Evolutionary conservation across 1,284 basidiomycete genomes (phyloP), one percentile per base, ranked within the genome.

Genomic region (Leucoagaricus sp.): DNA sequence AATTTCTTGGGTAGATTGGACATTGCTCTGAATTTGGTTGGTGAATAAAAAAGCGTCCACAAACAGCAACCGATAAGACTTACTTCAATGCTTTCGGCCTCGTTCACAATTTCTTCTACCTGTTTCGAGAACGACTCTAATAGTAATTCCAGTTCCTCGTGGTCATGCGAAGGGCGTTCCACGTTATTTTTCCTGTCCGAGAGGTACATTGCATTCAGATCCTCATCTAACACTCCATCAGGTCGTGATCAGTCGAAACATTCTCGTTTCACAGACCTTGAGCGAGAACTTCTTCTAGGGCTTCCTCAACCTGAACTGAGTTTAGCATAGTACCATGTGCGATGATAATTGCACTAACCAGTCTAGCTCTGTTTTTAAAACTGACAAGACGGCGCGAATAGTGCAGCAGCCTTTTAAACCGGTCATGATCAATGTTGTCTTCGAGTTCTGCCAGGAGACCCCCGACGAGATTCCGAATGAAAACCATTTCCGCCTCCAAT

Each of bases 1-100:
- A 50, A 98, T 96, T 72, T 98, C 96, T 76, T 98, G 95, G 0
- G 96, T 98, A 15, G 93, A 94, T 75, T 93, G 89, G 54, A 98
- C 93, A 68, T 97, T 97, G 55, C 80, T 83, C 93, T 95, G 64
- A 33, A 49, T 40, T 56, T 42, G 13, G 13, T 15, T n/a, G n/a
- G 17, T 38, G 15, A 38, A 38, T 38, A n/a, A n/a, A n/a, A 42
- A 19, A 42, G 13, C 38, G 6, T 7, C 19, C 10, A 42, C 19
- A 15, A 21, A 21, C 15, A 44, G 13, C 12, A 38, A 13, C 21
- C 4, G 21, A 49, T 28, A 28, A 7, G 8, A 23, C 4, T 15
- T 25, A 94, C 93, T 65, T 93, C 86, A 1, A 91, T 94, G 60
- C 84, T 93, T 67, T 94, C 92, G 1, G 93, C 90, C 72, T 97